These are phyloP conservation scores for Pilaira anomala DNA, from an alignment of 192 early-diverging fungal genomes.

Conservation along the genomic window DNA sequence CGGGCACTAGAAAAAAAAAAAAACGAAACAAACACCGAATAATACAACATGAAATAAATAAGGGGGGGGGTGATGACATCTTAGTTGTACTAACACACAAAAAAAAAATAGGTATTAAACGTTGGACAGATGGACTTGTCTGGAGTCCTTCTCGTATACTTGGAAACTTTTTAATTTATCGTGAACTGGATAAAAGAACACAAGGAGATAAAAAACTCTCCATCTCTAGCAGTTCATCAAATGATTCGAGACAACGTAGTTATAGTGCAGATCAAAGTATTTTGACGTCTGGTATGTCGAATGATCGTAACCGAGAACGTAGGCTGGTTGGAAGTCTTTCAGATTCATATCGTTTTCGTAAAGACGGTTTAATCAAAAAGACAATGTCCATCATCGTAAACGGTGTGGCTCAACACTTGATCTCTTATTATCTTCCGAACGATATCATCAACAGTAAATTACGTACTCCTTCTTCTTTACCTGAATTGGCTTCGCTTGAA, in stretches of 20 bases:
- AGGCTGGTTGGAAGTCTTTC: slow-evolving; percentile 54
- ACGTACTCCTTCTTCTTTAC: slow-evolving; percentile 52
- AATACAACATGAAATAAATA: background rate
- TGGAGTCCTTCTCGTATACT: slow-evolving; percentile 85
- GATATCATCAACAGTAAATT: slow-evolving; percentile 50
- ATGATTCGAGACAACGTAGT: slow-evolving; percentile 23
- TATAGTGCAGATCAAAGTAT: slow-evolving; percentile 35
- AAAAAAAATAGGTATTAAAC: slow-evolving; percentile 57
- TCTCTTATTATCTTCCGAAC: slow-evolving; percentile 56
- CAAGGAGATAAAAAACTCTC: slow-evolving; percentile 20
- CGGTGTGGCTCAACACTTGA: slow-evolving; percentile 58
- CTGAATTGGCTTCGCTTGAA: slow-evolving; percentile 52
- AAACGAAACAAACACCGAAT: too few relatives aligned
- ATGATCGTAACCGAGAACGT: slow-evolving; percentile 52
- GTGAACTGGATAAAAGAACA: slow-evolving; percentile 58
- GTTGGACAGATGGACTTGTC: slow-evolving; percentile 82
- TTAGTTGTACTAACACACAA: background rate
- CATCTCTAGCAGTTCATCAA: background rate
- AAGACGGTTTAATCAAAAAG: slow-evolving; percentile 71
- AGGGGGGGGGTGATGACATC: background rate
- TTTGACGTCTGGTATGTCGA: slow-evolving; percentile 1
- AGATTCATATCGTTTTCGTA: slow-evolving; percentile 55
- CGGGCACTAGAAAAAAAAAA: too few relatives aligned
- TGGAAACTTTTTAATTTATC: slow-evolving; percentile 79
- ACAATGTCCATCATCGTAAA: slow-evolving; percentile 74